A percentile compares a stretch with the other conserved stretches of the same genome.
These are phyloP conservation scores for Penicillium sp. DNA, from an alignment of 2,329 filamentous ascomycete species.

Conservation along the genomic window DNA sequence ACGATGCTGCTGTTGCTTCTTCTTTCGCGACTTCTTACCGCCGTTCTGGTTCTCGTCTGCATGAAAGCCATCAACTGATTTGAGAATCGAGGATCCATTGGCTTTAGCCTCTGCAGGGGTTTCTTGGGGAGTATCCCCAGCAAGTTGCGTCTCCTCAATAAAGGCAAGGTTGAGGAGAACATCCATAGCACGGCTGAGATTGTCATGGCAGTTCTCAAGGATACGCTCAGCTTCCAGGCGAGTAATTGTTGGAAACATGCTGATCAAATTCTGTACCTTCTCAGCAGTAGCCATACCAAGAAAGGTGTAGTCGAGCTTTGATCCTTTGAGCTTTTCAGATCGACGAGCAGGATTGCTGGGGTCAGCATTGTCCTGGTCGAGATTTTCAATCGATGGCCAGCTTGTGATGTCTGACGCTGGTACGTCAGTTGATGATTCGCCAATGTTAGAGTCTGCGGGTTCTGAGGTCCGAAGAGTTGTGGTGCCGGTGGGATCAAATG, in stretches of 20 bases:
- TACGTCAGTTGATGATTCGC: background rate
- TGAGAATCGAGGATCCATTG: slow-evolving; percentile 48
- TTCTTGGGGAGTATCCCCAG: slow-evolving; percentile 34
- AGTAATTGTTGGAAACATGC: slow-evolving; percentile 69
- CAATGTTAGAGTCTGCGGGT: slow-evolving; percentile 24
- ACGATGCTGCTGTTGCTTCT: slow-evolving; percentile 25
- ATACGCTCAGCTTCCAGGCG: slow-evolving; percentile 62
- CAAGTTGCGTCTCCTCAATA: slow-evolving; percentile 63
- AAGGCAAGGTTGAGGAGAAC: slow-evolving; percentile 75
- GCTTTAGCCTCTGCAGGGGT: slow-evolving; percentile 17
- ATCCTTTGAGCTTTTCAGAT: slow-evolving; percentile 10
- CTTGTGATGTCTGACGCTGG: background rate
- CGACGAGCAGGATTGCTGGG: slow-evolving; percentile 24
- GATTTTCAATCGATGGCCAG: slow-evolving; percentile 9
- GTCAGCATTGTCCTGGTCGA: slow-evolving; percentile 13
- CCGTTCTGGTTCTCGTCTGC: slow-evolving; percentile 49
- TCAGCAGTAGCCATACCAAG: slow-evolving; percentile 46
- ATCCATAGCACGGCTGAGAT: slow-evolving; percentile 69
- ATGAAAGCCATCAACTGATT: slow-evolving; percentile 80
- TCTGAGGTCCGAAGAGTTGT: slow-evolving; percentile 44
- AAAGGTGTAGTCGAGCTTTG: slow-evolving; percentile 26
- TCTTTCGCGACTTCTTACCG: slow-evolving; percentile 43
- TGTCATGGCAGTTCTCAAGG: slow-evolving; percentile 63
- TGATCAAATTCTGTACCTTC: slow-evolving; percentile 61
- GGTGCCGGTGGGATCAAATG: slow-evolving; percentile 74